Percentiles rank a stretch among this genome's conserved stretches.
These are phyloP conservation scores for Euphorbia corollata DNA, from an alignment of 441 rosid genomes.

Conservation along the genomic window DNA sequence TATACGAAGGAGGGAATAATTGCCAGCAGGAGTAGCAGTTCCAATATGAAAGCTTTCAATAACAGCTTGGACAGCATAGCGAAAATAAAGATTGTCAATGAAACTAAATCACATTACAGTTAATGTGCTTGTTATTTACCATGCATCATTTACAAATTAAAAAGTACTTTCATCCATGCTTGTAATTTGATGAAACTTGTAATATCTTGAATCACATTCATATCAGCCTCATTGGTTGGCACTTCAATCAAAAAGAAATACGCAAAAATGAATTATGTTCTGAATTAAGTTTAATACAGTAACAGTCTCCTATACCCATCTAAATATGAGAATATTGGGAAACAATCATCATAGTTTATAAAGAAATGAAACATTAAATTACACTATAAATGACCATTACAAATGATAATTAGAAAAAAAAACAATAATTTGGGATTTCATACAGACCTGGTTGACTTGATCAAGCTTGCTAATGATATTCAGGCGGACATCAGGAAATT, in stretches of 20 bases:
- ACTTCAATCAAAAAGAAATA: neutral
- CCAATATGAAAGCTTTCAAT: neutral
- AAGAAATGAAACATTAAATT: neutral
- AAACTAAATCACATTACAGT: neutral
- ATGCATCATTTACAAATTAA: neutral
- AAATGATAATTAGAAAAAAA: neutral
- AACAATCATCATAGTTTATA: neutral
- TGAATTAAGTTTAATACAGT: no score
- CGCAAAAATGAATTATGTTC: neutral
- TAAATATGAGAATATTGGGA: neutral
- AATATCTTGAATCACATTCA: constrained; percentile 3
- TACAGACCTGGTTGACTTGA: constrained; percentile 90
- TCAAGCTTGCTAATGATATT: constrained; percentile 97
- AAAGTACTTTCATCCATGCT: neutral
- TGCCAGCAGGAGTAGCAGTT: neutral
- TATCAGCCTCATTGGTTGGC: neutral
- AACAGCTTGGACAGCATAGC: neutral
- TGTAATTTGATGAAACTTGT: neutral
- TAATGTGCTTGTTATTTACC: neutral
- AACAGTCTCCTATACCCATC: no score
- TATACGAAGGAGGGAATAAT: neutral
- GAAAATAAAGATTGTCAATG: neutral
- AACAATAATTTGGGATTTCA: neutral
- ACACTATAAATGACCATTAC: neutral
- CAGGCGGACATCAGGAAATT: constrained; percentile 89